Evolutionary conservation across 208 protist genomes (phyloP), one percentile per base, ranked within the genome.

Genomic region (Lotmaria passim): DNA sequence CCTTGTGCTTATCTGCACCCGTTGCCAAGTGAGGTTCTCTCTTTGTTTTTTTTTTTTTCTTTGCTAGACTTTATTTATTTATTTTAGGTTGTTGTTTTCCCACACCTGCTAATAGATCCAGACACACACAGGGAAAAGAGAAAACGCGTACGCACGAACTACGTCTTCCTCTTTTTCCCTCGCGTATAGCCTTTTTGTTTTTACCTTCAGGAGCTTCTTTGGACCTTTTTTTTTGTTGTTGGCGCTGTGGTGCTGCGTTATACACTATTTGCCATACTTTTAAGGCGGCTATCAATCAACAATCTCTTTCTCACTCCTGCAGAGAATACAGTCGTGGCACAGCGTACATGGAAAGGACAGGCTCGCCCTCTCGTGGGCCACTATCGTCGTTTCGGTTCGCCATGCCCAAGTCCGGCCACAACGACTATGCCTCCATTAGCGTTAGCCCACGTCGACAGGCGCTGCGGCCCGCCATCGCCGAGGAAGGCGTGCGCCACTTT

Each of bases 1-100:
- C n/a, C 47, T 33, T 62, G 28, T 51, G 33, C 39, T 73, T 44
- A 1, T 74, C 55, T 67, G 43, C 21, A 36, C 51, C n/a, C n/a
- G n/a, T n/a, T n/a, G n/a, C n/a, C n/a, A n/a, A n/a, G n/a, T n/a
- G n/a, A n/a, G n/a, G n/a, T n/a, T n/a, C n/a, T n/a, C n/a, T n/a
- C n/a, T n/a, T n/a, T n/a, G n/a, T n/a, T n/a, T n/a, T 56, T 56
- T 36, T 36, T 56, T 56, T 56, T 23, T 44, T 33, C 10, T 39
- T 67, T 39, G 11, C 3, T 53, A 21, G 7, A 15, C 38, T 47
- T 57, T 39, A 14, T n/a, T n/a, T n/a, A n/a, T n/a, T n/a, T n/a
- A n/a, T n/a, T n/a, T n/a, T n/a, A n/a, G n/a, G n/a, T n/a, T n/a
- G n/a, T n/a, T n/a, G n/a, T n/a, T n/a, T n/a, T n/a, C n/a, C n/a